Base-by-base conservation (phyloP, 2,329 filamentous ascomycete species). In the Fusarium zealandicum region DNA sequence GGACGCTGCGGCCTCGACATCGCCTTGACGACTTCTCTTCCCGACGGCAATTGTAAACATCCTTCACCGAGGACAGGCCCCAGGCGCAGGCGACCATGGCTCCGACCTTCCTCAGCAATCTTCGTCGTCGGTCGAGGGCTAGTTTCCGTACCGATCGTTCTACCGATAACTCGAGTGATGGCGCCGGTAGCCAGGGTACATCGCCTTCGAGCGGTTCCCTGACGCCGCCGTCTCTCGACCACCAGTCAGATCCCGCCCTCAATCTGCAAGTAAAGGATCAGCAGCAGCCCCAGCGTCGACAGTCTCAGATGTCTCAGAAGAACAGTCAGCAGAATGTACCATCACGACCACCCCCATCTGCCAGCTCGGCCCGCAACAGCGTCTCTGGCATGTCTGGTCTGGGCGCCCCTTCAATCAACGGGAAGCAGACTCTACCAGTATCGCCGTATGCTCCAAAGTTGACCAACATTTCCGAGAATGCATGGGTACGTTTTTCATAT, bases 381-480 rank as follows among this genome's bases (percentile, higher is more conserved):
- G 82, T 89, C 20, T 81, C 81, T 27, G 84, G 84, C 55, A 86
- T 87, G 82, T 77, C 82, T 25, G 85, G 86, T 25, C 69, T 88
- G 41, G 84, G 83, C 14, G 79, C 83, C 18, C 81, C 83, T 20
- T 75, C 79, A 18, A 71, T 78, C 22, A 81, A 79, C 64, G 82
- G 82, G 55, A 83, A 82, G 69, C 79, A 76, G 49, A 81, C 78
- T 59, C 75, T 83, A 57, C 84, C 88, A 7, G 82, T 87, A 14
- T 96, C 92, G 47, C 86, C 88, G 36, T 93, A 90, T 75, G 90
- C 92, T 25, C 93, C 93, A 18, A 85, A 86, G 65, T 84, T 97
- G 32, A 77, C 88, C 36, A 96, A 93, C 28, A 80, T 96, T 32
- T 80, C 85, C 9, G 91, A 96, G 61, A 90, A 89, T 64, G 87